Evolutionary conservation across 345 rosid species (phyloP).

Genomic region (Pistacia integerrima): DNA sequence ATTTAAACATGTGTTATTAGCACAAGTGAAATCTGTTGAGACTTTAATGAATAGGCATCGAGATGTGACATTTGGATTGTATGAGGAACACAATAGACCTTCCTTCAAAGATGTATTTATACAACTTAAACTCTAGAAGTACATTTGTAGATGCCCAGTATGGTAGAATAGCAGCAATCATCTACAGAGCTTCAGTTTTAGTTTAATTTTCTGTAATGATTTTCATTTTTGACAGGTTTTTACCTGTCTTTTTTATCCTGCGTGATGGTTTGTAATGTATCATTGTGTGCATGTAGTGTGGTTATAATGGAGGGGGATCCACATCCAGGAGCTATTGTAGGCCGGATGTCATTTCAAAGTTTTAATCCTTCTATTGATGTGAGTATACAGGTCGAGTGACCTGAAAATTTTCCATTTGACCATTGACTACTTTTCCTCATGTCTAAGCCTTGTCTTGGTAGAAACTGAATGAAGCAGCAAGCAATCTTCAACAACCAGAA

Average conservation of each 20-base stretch:
- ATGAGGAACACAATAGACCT: not conserved
- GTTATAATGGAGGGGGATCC: constrained; percentile 94
- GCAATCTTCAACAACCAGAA: constrained; percentile 35
- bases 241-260: not conserved
- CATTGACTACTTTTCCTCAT: constrained; percentile 23
- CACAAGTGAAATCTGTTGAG: not conserved
- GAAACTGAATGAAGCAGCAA: constrained; percentile 75
- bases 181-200: constrained; percentile 1
- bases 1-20: not conserved
- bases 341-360: constrained; percentile 93
- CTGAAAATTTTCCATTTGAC: constrained; percentile 17
- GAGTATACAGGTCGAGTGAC: constrained; percentile 42
- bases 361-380: constrained; percentile 93
- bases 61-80: not conserved
- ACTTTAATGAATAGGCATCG: not conserved
- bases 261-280: not conserved
- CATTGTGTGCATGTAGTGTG: constrained; percentile 48
- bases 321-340: constrained; percentile 74
- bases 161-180: not conserved
- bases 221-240: not conserved
- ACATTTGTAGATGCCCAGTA: not conserved
- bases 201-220: not conserved
- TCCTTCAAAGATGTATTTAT: not conserved
- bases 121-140: not conserved
- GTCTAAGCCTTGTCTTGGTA: constrained; percentile 40